Percentiles rank a stretch among this genome's conserved stretches.
Conservation (phyloP, 2,329 filamentous ascomycete species). For the Arthrobotrys sinensis region DNA sequence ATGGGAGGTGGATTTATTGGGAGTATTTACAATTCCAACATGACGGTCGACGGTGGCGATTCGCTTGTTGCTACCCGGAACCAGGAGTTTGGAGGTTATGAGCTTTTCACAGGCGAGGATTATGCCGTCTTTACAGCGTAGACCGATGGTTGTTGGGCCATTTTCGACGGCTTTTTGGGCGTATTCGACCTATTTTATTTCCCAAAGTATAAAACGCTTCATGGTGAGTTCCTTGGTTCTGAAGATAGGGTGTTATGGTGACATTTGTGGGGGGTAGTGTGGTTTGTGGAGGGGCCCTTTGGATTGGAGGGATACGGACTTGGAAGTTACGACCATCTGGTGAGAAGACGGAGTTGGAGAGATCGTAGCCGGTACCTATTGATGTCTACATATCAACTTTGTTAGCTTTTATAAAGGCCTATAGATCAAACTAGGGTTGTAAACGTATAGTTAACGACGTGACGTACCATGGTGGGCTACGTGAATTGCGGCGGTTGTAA, state of each 20-base stretch:
- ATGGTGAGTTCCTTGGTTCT: neutral
- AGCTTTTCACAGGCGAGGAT: slow-evolving; percentile 98
- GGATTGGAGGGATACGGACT: slow-evolving; percentile 70
- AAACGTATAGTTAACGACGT: slow-evolving; percentile 7
- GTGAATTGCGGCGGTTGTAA: slow-evolving; percentile 4
- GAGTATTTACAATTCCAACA: slow-evolving; percentile 86
- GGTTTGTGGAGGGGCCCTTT: neutral
- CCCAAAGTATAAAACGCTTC: neutral
- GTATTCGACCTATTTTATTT: slow-evolving; percentile 81
- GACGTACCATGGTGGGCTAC: slow-evolving; percentile 57
- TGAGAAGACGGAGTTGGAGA: slow-evolving; percentile 99
- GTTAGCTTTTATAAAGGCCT: slow-evolving; percentile 13
- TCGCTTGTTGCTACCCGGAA: slow-evolving; percentile 94
- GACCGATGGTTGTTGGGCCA: slow-evolving; percentile 94
- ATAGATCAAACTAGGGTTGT: neutral
- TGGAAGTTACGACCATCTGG: slow-evolving; percentile 99
- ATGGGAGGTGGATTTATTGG: neutral
- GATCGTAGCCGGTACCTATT: slow-evolving; percentile 99
- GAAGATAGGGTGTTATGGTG: neutral
- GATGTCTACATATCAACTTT: slow-evolving; percentile 78
- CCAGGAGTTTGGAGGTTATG: slow-evolving; percentile 93
- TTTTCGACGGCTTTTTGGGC: slow-evolving; percentile 99
- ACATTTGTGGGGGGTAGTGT: slow-evolving; percentile 2
- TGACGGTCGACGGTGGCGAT: slow-evolving; percentile 96
- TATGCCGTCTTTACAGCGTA: slow-evolving; percentile 96